A percentile compares a stretch with the other conserved stretches of the same genome.
These are phyloP conservation scores for Mucor lusitanicus DNA, from an alignment of 371 early-diverging fungal genomes.

Conservation along the genomic window DNA sequence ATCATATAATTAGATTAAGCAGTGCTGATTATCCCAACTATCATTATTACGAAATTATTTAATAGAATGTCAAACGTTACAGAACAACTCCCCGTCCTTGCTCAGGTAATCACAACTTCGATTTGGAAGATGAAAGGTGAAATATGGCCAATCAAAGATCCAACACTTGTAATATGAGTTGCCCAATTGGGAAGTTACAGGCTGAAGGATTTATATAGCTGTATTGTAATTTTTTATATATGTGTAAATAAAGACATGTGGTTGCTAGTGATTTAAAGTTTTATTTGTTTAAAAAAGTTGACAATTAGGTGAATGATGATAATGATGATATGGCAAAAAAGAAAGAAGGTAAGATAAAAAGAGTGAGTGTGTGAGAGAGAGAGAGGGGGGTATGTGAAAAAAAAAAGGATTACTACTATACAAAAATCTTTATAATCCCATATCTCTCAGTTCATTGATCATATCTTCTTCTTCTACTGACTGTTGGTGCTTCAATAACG, in stretches of 20 bases:
- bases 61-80: no score
- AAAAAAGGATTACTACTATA: not conserved
- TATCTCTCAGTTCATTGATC: constrained; percentile 26
- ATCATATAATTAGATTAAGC: no score
- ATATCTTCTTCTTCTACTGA: constrained; percentile 17
- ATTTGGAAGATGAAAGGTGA: no score
- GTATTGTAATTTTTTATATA: not conserved
- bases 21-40: no score
- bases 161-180: no score
- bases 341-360: not conserved
- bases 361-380: no score
- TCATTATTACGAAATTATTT: no score
- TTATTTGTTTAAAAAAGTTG: not conserved
- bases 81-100: no score
- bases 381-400: not conserved
- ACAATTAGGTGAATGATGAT: not conserved
- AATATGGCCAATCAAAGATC: no score
- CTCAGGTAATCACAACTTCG: no score
- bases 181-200: no score
- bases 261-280: not conserved
- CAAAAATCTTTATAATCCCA: constrained; percentile 21
- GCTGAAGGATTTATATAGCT: not conserved
- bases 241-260: not conserved
- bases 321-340: no score
- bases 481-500: constrained; percentile 7